These are phyloP conservation scores for Fagopyrum tataricum DNA, from an alignment of 148 eudicot species.

Conservation along the genomic window DNA sequence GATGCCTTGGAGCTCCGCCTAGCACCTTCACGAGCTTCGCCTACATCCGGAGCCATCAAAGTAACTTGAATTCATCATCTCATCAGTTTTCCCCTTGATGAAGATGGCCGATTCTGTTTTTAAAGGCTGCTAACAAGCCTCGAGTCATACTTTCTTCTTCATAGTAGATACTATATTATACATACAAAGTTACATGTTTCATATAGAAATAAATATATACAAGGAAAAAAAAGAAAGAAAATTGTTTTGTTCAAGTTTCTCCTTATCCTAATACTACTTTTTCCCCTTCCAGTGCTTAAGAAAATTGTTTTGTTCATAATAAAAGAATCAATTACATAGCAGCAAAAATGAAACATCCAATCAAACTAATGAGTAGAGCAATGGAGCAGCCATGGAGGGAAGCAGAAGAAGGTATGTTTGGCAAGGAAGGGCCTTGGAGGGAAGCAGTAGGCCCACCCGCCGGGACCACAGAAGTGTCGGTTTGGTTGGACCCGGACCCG, in stretches of 20 bases:
- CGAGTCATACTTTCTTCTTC: neutral
- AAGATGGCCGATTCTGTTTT: neutral
- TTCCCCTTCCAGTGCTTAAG: neutral
- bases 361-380: neutral
- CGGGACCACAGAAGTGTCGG: conserved; percentile 27
- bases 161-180: neutral
- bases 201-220: neutral
- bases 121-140: neutral
- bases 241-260: neutral
- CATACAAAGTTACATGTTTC: neutral
- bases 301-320: neutral
- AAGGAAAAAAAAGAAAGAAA: neutral
- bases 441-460: conserved; percentile 8
- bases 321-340: neutral
- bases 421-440: neutral
- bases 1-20: conserved; percentile 6
- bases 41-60: conserved; percentile 9
- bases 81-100: neutral
- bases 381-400: neutral
- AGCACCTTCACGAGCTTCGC: neutral
- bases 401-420: neutral
- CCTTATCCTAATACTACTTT: neutral
- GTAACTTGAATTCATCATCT: neutral
- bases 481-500: conserved; percentile 21
- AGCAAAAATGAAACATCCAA: neutral